Percentiles rank a stretch among this genome's conserved stretches.
phyloP scores from a whole-genome alignment of 257 asterid genomes.

The Solanum commersonii region DNA sequence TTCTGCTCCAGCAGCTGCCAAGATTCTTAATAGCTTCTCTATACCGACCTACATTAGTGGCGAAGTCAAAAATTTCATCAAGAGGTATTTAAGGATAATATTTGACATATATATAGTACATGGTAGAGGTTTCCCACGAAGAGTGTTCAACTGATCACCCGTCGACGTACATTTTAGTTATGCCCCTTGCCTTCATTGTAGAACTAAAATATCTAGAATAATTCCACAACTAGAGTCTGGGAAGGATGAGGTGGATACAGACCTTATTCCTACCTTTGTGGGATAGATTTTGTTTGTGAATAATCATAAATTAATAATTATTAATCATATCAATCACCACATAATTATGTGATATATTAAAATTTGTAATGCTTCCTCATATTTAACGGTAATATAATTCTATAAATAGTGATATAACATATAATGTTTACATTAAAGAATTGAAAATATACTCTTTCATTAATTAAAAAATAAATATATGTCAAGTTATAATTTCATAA shows the following conservation, averaged over 20 bases:
- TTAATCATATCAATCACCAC: too few species aligned
- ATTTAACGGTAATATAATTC: too few species aligned
- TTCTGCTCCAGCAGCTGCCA: slow-evolving; percentile 74
- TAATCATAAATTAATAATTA: too few species aligned
- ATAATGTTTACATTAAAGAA: too few species aligned
- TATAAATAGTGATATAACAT: too few species aligned
- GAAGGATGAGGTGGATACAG: not conserved
- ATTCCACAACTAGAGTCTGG: not conserved
- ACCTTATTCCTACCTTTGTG: not conserved
- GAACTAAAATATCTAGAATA: not conserved
- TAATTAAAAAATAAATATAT: too few species aligned
- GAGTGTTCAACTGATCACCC: not conserved
- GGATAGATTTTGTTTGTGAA: too few species aligned
- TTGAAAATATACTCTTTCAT: too few species aligned
- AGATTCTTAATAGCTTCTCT: slow-evolving; percentile 47
- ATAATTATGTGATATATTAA: too few species aligned
- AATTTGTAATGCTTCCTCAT: too few species aligned
- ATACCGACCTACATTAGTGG: slow-evolving; percentile 23
- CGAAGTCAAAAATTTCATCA: not conserved
- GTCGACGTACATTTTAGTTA: not conserved
- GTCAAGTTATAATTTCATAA: not conserved
- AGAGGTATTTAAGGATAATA: not conserved
- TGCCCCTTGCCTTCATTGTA: not conserved
- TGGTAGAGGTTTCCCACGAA: not conserved
- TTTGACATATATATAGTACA: not conserved